A percentile compares a stretch with the other conserved stretches of the same genome.
Evolutionary conservation across 1,139 yeast genomes (phyloP).

Genomic region (Waltiozyma solani): DNA sequence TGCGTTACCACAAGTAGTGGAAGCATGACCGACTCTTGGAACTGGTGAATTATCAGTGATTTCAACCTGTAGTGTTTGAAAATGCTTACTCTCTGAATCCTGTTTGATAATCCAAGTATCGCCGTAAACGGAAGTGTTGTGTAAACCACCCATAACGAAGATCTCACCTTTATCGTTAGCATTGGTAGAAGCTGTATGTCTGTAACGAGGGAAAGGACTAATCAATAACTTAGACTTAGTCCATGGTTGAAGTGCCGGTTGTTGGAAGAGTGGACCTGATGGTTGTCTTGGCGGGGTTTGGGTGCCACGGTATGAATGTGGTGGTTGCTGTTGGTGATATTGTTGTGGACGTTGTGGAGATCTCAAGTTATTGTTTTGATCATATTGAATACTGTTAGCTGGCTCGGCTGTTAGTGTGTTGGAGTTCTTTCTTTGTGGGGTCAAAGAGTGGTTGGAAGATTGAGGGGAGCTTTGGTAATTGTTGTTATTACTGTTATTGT

Average conservation of each 20-base stretch:
- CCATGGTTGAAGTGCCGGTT: constrained; percentile 51
- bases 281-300: neutral
- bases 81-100: constrained; percentile 22
- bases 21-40: constrained; percentile 94
- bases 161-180: constrained; percentile 76
- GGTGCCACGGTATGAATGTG: constrained; percentile 1
- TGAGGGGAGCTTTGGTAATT: constrained; percentile 9
- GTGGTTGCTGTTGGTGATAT: constrained; percentile 2
- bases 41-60: constrained; percentile 71
- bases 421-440: constrained; percentile 1
- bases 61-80: constrained; percentile 40
- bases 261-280: constrained; percentile 1
- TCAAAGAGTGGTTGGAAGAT: constrained; percentile 5
- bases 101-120: constrained; percentile 81
- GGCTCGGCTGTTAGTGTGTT: neutral
- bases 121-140: constrained; percentile 87
- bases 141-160: constrained; percentile 89
- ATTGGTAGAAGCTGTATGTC: constrained; percentile 78
- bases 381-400: constrained; percentile 10
- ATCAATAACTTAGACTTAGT: constrained; percentile 54
- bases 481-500: neutral
- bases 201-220: constrained; percentile 89
- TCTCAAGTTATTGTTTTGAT: constrained; percentile 15
- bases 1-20: constrained; percentile 90
- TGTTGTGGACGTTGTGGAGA: constrained; percentile 16